Evolutionary conservation across 306 rosid genomes (phyloP).

Genomic region (Medicago arabica): DNA sequence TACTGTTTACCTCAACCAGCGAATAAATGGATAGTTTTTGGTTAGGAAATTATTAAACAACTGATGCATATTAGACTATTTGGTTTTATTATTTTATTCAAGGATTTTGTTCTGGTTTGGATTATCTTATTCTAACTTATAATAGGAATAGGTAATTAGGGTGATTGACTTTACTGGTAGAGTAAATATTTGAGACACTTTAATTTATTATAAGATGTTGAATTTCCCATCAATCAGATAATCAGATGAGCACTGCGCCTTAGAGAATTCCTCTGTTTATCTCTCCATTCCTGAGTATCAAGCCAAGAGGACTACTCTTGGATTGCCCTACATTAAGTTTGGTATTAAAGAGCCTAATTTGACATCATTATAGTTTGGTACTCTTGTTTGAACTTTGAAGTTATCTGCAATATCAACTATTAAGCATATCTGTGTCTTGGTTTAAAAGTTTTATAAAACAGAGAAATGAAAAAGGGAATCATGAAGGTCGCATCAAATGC

Average conservation of each 20-base stretch:
- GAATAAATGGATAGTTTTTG: constrained; percentile 29
- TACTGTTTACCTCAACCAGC: constrained; percentile 20
- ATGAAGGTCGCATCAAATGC: constrained; percentile 25
- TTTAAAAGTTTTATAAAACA: background rate
- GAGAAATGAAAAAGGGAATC: background rate
- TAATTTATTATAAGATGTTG: constrained; percentile 1
- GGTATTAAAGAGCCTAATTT: background rate
- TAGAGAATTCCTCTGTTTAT: constrained; percentile 23
- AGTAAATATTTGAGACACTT: background rate
- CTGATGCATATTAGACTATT: background rate
- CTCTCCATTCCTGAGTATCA: background rate
- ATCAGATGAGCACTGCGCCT: background rate
- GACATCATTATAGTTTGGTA: background rate
- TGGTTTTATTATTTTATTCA: constrained; percentile 10
- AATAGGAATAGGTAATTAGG: constrained; percentile 6
- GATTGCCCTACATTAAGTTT: constrained; percentile 4
- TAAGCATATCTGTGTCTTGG: background rate
- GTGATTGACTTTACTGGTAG: background rate
- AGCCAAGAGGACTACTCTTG: background rate
- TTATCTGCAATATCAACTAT: background rate
- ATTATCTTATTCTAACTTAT: constrained; percentile 3
- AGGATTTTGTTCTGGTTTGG: background rate
- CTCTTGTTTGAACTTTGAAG: constrained; percentile 5
- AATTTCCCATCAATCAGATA: background rate
- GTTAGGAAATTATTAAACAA: background rate